A percentile compares a stretch with the other conserved stretches of the same genome.
Evolutionary conservation across 2,329 filamentous ascomycete genomes (phyloP).

Genomic region (Penicillium sp.): DNA sequence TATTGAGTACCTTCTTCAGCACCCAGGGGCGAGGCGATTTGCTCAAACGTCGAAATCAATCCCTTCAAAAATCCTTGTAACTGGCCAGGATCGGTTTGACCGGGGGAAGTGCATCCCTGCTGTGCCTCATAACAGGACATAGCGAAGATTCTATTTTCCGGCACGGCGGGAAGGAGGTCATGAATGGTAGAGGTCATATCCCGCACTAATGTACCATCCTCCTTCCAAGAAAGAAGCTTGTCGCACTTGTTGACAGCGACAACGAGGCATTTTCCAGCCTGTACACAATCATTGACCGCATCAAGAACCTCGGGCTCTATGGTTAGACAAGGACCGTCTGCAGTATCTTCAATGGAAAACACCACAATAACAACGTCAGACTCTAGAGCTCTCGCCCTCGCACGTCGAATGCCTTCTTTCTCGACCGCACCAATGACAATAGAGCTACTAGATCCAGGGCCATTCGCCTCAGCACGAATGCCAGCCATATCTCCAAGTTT

Average conservation of each 20-base stretch:
- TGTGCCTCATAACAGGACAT: constrained; percentile 72
- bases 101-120: constrained; percentile 8
- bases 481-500: constrained; percentile 96
- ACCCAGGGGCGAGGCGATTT: constrained; percentile 42
- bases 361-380: constrained; percentile 85
- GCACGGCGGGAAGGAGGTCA: constrained; percentile 45
- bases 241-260: constrained; percentile 64
- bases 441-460: constrained; percentile 14
- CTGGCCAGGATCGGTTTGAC: constrained; percentile 58
- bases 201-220: constrained; percentile 14
- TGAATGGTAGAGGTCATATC: constrained; percentile 40
- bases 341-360: constrained; percentile 65
- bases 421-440: constrained; percentile 70
- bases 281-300: constrained; percentile 53
- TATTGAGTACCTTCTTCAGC: constrained; percentile 37
- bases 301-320: constrained; percentile 59
- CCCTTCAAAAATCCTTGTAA: constrained; percentile 68
- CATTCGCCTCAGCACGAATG: constrained; percentile 56
- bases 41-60: constrained; percentile 66
- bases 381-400: constrained; percentile 74
- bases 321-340: constrained; percentile 30
- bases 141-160: constrained; percentile 52
- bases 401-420: constrained; percentile 84
- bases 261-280: constrained; percentile 54
- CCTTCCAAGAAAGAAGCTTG: constrained; percentile 33